Percentiles rank a stretch among this genome's conserved stretches.
These are phyloP conservation scores for Raddia distichophylla DNA, from an alignment of 176 grass and related monocot species.

Conservation along the genomic window DNA sequence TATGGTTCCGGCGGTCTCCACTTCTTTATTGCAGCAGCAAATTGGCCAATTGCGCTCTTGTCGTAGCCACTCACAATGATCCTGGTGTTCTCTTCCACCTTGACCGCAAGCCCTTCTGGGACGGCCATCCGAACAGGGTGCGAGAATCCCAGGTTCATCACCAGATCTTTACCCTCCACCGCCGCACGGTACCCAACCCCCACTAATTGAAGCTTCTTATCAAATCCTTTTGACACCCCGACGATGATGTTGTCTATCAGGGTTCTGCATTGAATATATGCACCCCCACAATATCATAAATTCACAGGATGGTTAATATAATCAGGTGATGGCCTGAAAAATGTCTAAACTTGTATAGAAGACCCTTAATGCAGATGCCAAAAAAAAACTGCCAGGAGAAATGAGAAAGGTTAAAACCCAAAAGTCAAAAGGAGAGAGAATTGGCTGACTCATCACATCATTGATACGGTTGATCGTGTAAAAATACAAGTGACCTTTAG, in stretches of 20 bases:
- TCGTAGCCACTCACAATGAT: constrained; percentile 80
- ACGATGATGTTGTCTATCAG: constrained; percentile 88
- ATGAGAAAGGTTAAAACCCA: neutral
- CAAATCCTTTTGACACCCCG: constrained; percentile 93
- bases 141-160: constrained; percentile 91
- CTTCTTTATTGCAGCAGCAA: constrained; percentile 83
- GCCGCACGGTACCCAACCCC: constrained; percentile 90
- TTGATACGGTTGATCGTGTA: neutral
- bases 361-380: neutral
- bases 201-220: constrained; percentile 81
- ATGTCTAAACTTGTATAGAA: neutral
- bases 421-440: constrained; percentile 22
- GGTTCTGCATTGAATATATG: constrained; percentile 64
- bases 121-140: constrained; percentile 89
- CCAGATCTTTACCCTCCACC: constrained; percentile 80
- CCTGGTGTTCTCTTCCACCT: constrained; percentile 93
- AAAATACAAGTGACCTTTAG: neutral
- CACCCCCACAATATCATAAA: neutral
- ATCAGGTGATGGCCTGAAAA: neutral
- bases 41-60: constrained; percentile 81
- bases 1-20: constrained; percentile 98
- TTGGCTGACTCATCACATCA: neutral
- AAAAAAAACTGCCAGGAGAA: neutral
- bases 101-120: constrained; percentile 74
- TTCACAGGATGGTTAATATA: constrained; percentile 16